These are phyloP conservation scores for Thymus mandschuricus DNA, from an alignment of 257 asterid genomes.

Conservation along the genomic window DNA sequence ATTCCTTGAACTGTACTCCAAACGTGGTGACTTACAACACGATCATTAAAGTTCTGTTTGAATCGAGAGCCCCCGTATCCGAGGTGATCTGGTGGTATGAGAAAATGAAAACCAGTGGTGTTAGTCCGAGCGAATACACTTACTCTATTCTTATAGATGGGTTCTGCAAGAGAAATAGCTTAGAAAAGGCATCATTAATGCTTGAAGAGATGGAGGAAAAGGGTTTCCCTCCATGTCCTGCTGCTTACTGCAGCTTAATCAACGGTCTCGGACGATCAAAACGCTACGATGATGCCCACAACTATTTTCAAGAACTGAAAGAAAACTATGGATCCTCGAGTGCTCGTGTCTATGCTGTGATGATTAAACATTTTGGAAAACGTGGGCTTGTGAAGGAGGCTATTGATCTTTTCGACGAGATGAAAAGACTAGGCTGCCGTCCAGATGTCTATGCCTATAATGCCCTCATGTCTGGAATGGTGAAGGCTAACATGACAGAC, in stretches of 20 bases:
- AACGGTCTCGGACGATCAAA: constrained; percentile 75
- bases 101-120: constrained; percentile 62
- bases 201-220: constrained; percentile 97
- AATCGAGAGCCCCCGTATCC: constrained; percentile 61
- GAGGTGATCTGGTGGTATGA: constrained; percentile 69
- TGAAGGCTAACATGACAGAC: constrained; percentile 52
- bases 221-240: constrained; percentile 92
- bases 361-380: constrained; percentile 62
- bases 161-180: constrained; percentile 73
- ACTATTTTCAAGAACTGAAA: constrained; percentile 57
- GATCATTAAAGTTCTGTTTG: constrained; percentile 71
- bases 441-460: constrained; percentile 66
- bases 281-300: constrained; percentile 77
- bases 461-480: constrained; percentile 69
- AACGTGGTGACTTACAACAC: constrained; percentile 90
- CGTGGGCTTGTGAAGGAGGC: constrained; percentile 58
- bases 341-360: constrained; percentile 66
- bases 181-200: constrained; percentile 73
- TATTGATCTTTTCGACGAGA: constrained; percentile 55
- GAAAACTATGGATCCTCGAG: constrained; percentile 62
- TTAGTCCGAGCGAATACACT: constrained; percentile 74
- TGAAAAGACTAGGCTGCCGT: constrained; percentile 51
- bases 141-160: constrained; percentile 91
- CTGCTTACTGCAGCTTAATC: constrained; percentile 96
- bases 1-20: constrained; percentile 63